These are phyloP conservation scores for Calophaca sinica DNA, from an alignment of 306 rosid genomes.

Conservation along the genomic window DNA sequence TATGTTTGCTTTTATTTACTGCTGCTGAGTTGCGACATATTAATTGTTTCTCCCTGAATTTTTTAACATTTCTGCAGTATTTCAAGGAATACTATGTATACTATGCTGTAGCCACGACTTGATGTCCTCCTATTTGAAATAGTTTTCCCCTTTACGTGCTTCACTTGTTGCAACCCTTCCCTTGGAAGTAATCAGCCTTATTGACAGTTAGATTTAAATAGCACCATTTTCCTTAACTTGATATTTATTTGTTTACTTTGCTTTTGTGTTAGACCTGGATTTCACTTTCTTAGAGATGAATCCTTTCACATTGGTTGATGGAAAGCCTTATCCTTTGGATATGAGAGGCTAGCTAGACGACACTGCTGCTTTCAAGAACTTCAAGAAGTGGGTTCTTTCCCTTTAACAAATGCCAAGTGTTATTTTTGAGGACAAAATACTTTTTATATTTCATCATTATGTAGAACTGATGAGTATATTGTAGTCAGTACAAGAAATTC, in stretches of 20 bases:
- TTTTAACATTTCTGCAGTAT: too few relatives aligned
- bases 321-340: constrained; percentile 98
- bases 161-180: constrained; percentile 96
- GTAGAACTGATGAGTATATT: constrained; percentile 9
- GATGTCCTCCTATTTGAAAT: too few relatives aligned
- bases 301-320: constrained; percentile 85
- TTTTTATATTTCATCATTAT: constrained; percentile 19
- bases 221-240: constrained; percentile 10
- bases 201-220: neutral
- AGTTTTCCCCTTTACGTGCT: too few relatives aligned
- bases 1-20: too few relatives aligned
- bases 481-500: too few relatives aligned
- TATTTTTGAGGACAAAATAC: constrained; percentile 8
- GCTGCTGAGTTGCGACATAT: too few relatives aligned
- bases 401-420: constrained; percentile 27
- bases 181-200: constrained; percentile 69
- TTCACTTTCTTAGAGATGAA: constrained; percentile 99
- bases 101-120: too few relatives aligned
- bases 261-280: constrained; percentile 76
- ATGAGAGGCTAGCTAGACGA: constrained; percentile 99
- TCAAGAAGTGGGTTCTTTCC: constrained; percentile 74
- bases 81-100: too few relatives aligned
- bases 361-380: constrained; percentile 96
- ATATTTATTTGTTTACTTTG: constrained; percentile 36
- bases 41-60: too few relatives aligned